phyloP scores from a whole-genome alignment of 495 filamentous ascomycete species.

The Neurospora hispaniola region DNA sequence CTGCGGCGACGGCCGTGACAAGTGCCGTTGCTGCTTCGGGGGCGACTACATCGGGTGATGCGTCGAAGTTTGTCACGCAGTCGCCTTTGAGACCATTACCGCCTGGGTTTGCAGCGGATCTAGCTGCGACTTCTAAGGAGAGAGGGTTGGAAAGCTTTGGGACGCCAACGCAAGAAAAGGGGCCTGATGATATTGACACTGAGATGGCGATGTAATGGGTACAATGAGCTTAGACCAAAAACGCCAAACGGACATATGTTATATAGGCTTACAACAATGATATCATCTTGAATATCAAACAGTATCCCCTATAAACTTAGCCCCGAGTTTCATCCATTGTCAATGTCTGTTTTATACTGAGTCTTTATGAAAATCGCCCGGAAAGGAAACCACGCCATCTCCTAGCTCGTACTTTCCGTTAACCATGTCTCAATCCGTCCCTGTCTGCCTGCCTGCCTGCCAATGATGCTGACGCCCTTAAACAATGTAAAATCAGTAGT shows the following conservation, averaged over 20 bases:
- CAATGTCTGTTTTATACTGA: neutral
- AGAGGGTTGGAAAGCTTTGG: conserved; percentile 54
- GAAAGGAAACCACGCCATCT: neutral
- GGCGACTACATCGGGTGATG: conserved; percentile 6
- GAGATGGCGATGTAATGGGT: conserved; percentile 2
- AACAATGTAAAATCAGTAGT: conserved; percentile 12
- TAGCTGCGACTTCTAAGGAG: conserved; percentile 23
- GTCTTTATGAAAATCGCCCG: neutral
- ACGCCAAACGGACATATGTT: neutral
- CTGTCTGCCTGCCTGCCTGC: neutral
- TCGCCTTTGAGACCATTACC: conserved; percentile 21
- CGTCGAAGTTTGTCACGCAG: conserved; percentile 16
- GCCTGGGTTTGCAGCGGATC: conserved; percentile 18
- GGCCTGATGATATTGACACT: conserved; percentile 18
- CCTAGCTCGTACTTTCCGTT: neutral
- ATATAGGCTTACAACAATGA: neutral
- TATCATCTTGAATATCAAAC: neutral
- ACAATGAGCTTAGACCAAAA: neutral
- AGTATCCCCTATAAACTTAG: neutral
- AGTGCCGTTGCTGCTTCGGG: conserved; percentile 12
- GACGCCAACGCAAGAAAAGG: conserved; percentile 41
- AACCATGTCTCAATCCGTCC: neutral
- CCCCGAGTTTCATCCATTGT: neutral
- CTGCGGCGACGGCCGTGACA: conserved; percentile 17
- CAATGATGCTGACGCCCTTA: conserved; percentile 13